phyloP scores from a whole-genome alignment of 2,329 filamentous ascomycete genomes.

The Botryotinia globosa region DNA sequence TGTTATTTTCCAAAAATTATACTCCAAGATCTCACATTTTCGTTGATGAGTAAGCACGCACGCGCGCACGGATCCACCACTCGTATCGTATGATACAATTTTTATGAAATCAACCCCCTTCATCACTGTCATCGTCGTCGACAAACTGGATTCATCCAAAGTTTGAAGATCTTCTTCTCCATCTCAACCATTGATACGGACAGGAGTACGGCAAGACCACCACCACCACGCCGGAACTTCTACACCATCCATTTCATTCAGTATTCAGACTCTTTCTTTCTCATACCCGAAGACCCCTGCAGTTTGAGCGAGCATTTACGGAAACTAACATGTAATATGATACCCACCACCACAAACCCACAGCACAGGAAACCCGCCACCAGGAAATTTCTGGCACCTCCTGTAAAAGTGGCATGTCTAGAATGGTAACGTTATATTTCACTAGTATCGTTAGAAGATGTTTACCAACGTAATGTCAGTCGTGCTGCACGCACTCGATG shows the following conservation, averaged over 20 bases:
- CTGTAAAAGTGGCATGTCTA: constrained; percentile 51
- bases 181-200: not conserved
- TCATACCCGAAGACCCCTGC: not conserved
- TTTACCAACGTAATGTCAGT: constrained; percentile 33
- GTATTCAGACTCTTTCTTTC: not conserved
- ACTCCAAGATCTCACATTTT: not conserved
- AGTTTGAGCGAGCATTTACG: not conserved
- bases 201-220: too few relatives aligned
- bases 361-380: constrained; percentile 23
- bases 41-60: not conserved
- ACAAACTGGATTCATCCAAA: not conserved
- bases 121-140: not conserved
- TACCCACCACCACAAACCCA: constrained; percentile 4
- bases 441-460: not conserved
- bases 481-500: constrained; percentile 48
- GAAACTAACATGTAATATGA: constrained; percentile 2
- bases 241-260: not conserved
- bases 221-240: not conserved
- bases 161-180: not conserved
- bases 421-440: constrained; percentile 44
- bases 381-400: constrained; percentile 41
- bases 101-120: not conserved
- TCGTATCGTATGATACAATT: not conserved
- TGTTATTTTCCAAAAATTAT: not conserved
- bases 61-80: not conserved